These are phyloP conservation scores for Peronospora belbahrii DNA, from an alignment of 352 stramenopile species.

Conservation along the genomic window DNA sequence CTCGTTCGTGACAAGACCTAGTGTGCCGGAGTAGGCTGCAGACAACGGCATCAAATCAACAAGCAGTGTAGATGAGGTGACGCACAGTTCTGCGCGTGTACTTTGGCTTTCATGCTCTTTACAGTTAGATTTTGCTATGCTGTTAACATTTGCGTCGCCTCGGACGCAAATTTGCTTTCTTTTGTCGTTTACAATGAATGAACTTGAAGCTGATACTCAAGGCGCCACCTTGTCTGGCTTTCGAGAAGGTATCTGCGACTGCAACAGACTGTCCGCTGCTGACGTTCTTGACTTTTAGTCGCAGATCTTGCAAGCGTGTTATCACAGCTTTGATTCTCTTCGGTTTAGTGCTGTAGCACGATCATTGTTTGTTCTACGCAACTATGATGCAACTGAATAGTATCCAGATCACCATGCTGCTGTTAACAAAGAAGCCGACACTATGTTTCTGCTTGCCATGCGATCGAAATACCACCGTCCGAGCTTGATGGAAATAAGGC, in stretches of 20 bases:
- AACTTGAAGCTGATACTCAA: slow-evolving; percentile 44
- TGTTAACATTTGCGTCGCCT: slow-evolving; percentile 10
- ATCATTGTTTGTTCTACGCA: no score
- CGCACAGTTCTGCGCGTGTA: slow-evolving; percentile 3
- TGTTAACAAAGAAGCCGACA: slow-evolving; percentile 1
- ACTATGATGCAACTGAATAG: background rate
- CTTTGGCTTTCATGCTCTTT: slow-evolving; percentile 16
- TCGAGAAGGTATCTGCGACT: background rate
- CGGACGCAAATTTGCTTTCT: slow-evolving; percentile 12
- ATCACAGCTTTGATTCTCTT: no score
- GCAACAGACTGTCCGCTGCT: background rate
- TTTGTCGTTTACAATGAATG: slow-evolving; percentile 21
- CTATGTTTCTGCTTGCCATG: slow-evolving; percentile 9
- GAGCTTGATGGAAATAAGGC: no score
- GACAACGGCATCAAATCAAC: slow-evolving; percentile 3
- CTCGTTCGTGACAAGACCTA: slow-evolving; percentile 88
- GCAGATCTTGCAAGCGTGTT: no score
- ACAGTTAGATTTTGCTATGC: background rate
- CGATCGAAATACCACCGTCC: slow-evolving; percentile 8
- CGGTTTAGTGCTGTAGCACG: no score
- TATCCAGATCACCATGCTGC: background rate
- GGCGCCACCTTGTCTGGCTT: slow-evolving; percentile 11
- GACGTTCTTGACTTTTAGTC: no score
- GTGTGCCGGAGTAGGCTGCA: slow-evolving; percentile 19
- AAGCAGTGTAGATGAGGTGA: slow-evolving; percentile 25